Base-by-base conservation (phyloP, 2,329 filamentous ascomycete genomes). In the Paradendryphiella salina region DNA sequence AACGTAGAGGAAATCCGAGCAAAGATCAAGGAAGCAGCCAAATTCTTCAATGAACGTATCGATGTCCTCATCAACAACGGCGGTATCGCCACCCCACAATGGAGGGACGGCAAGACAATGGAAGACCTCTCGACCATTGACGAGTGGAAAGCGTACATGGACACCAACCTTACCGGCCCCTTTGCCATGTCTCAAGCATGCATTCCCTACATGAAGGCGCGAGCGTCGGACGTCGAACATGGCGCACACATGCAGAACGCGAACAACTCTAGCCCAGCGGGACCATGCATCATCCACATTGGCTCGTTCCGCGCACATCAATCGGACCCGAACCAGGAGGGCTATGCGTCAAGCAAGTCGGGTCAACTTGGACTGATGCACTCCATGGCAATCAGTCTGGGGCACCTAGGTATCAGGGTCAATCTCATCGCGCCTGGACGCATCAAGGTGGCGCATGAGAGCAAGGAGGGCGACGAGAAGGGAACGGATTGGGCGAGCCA, bases 281-380 rank as follows among this genome's bases (percentile, higher is more conserved):
- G 76, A 3, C 76, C 75, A 0, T 78, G 76, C 48, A 77, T 79
- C 56, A 72, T 79, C 34, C 74, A 77, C 57, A 73, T 79, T 50
- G 73, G 74, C 20, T 76, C 74, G 21, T 79, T 79, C 66, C 74
- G 77, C 9, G 76, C 76, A 13, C 66, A 75, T 31, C 74, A 76
- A 52, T 74, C 69, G 23, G 77, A 80, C 56, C 72, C 75, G 3
- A 78, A 79, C 57, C 76, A 78, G 56, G 77, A 79, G 54, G 77
- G 76, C 2, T 80, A 81, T 60, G 79, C 77, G 14, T 72, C 79
- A 0, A 79, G 76, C 9, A 82, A 82, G 65, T 76, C 79, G 3
- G 80, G 79, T 0, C 65, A 82, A 40, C 62, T 81, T 9, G 79
- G 80, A 0, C 56, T 82, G 50, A 79, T 77, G 64, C 79, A 81